phyloP scores from a whole-genome alignment of 164 flowering plant species.

The Macadamia tetraphylla region DNA sequence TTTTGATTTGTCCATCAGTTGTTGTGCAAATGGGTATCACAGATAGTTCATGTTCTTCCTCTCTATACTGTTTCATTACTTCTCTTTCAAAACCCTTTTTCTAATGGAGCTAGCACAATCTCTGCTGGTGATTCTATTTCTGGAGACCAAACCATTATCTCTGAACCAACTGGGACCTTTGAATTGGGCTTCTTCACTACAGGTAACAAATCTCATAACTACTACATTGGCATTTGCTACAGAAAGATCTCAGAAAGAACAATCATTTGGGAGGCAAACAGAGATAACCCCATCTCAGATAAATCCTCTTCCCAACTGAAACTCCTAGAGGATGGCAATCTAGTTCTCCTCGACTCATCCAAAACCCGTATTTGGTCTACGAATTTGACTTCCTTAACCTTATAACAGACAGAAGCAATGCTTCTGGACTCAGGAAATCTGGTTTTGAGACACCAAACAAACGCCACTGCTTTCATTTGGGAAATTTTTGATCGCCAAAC shows the following conservation, averaged over 20 bases:
- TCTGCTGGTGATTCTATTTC: conserved; percentile 19
- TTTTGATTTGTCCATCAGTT: no score
- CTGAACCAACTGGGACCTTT: conserved; percentile 7
- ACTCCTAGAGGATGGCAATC: conserved; percentile 18
- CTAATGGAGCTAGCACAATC: conserved; percentile 15
- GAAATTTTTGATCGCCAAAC: no score
- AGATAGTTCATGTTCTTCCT: no score
- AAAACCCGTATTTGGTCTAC: conserved; percentile 27
- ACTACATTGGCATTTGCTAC: no score
- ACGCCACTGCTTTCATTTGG: no score
- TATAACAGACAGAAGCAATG: conserved; percentile 12
- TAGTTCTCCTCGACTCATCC: conserved; percentile 18
- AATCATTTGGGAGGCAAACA: no score
- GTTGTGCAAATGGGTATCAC: no score
- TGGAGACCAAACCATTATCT: conserved; percentile 17
- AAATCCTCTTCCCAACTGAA: conserved; percentile 7
- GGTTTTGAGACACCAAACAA: conserved; percentile 10
- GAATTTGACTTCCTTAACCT: conserved; percentile 5
- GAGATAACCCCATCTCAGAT: no score
- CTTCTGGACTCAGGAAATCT: conserved; percentile 31
- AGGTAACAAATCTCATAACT: no score
- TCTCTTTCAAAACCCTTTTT: background rate
- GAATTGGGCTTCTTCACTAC: conserved; percentile 19
- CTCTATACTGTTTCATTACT: no score
- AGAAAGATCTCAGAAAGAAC: no score